Evolutionary conservation across 2,329 filamentous ascomycete genomes (phyloP).

Genomic region (Trichoderma atrobrunneum): DNA sequence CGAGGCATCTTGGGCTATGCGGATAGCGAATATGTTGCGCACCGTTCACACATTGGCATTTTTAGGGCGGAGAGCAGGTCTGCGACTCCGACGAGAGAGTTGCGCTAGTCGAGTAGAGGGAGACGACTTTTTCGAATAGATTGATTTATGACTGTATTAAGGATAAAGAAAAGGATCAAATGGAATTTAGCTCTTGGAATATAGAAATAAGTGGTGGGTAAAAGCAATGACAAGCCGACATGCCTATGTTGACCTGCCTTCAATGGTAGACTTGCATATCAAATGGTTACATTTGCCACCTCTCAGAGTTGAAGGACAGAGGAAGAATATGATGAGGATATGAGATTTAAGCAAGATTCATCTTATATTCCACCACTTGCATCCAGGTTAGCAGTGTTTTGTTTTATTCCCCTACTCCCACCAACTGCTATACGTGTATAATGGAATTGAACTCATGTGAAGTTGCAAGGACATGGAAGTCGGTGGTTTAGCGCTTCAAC

Average conservation of each 20-base stretch:
- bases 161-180: neutral
- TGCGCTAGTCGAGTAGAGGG: neutral
- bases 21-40: constrained; percentile 89
- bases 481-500: neutral
- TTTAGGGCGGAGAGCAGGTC: constrained; percentile 56
- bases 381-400: neutral
- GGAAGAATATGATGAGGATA: neutral
- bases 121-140: neutral
- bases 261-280: neutral
- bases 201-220: neutral
- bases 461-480: neutral
- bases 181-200: neutral
- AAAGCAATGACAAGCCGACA: neutral
- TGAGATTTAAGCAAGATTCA: neutral
- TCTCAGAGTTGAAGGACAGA: neutral
- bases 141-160: neutral
- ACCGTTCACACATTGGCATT: constrained; percentile 84
- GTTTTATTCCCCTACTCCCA: neutral
- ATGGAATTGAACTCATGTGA: neutral
- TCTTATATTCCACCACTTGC: neutral
- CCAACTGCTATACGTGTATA: neutral
- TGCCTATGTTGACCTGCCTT: neutral
- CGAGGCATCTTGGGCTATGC: constrained; percentile 79
- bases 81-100: constrained; percentile 43
- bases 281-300: neutral